A percentile compares a stretch with the other conserved stretches of the same genome.
phyloP scores from a whole-genome alignment of 1,284 basidiomycete genomes.

The Prillingera fragicola region DNA sequence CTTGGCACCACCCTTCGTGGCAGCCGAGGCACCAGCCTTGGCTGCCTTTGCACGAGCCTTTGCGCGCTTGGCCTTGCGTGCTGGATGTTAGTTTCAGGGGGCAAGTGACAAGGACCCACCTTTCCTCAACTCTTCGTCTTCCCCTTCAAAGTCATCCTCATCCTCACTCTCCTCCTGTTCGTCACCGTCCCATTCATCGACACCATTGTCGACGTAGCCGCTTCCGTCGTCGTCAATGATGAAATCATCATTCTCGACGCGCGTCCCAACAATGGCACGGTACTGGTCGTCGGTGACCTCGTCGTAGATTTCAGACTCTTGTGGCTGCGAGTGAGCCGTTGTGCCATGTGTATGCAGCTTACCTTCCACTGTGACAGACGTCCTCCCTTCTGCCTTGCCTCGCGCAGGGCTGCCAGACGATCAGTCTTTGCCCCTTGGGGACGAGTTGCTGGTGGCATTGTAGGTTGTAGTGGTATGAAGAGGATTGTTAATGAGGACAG shows the following conservation, averaged over 20 bases:
- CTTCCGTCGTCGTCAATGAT: conserved; percentile 88
- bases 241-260: conserved; percentile 89
- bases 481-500: no score
- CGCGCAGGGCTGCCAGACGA: conserved; percentile 48
- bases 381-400: conserved; percentile 49
- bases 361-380: conserved; percentile 51
- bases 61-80: conserved; percentile 35
- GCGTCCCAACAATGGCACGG: conserved; percentile 71
- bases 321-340: conserved; percentile 36
- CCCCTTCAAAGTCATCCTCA: conserved; percentile 48
- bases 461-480: not conserved
- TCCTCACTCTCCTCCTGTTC: conserved; percentile 47
- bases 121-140: conserved; percentile 41
- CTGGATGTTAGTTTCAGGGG: conserved; percentile 11
- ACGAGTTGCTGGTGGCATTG: conserved; percentile 2
- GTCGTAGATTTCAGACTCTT: conserved; percentile 77
- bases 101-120: conserved; percentile 17
- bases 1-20: conserved; percentile 47
- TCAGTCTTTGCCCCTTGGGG: conserved; percentile 18
- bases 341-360: conserved; percentile 11
- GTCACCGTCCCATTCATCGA: conserved; percentile 76
- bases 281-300: conserved; percentile 91
- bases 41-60: conserved; percentile 27
- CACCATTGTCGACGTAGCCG: conserved; percentile 93
- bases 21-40: conserved; percentile 26